Base-by-base conservation (phyloP, 495 filamentous ascomycete genomes). In the Hamigera avellanea region DNA sequence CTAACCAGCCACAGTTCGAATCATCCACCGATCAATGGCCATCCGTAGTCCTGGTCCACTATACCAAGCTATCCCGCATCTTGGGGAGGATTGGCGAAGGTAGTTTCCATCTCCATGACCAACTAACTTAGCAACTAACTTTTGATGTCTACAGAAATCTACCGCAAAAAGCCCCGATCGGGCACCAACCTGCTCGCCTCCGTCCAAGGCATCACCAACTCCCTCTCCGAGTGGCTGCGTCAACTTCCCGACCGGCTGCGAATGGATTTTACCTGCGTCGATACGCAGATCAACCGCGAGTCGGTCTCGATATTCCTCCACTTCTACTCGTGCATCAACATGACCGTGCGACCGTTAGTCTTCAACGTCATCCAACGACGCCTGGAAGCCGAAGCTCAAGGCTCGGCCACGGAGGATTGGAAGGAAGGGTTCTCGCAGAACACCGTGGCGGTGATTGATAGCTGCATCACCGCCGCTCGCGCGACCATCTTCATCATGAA, bases 251-350 rank as follows among this genome's bases (percentile, higher is more conserved):
- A 61, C 32, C 43, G 60, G 14, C 52, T 70, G 6, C 62, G 64
- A 4, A 61, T 69, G 30, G 57, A 66, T 31, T 64, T 66, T n/a
- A 46, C 43, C 5, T 53, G 48, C n/a, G 56, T 66, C 8, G 53
- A 56, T 10, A 45, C 32, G 1, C 44, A 49, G 14, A 46, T 60
- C 14, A 61, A 54, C 28, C 62, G 66, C 8, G 66, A 67, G 42
- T 59, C 53, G 14, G 64, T 69, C 12, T 66, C 62, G 2, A 64
- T 66, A 1, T 62, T 64, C 33, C 39, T 64, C 19, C 65, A 70
- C 42, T 70, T 69, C 38, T 67, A 68, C 39, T 65, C 64, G 6
- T 70, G 67, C 46, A 53, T 70, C 35, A 71, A 68, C 37, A 69
- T 69, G 67, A 69, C 64, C 1, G 62, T 58, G 1, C 51, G 67